Evolutionary conservation across 768 basidiomycete genomes (phyloP).

Genomic region (Cystobasidium ongulense): DNA sequence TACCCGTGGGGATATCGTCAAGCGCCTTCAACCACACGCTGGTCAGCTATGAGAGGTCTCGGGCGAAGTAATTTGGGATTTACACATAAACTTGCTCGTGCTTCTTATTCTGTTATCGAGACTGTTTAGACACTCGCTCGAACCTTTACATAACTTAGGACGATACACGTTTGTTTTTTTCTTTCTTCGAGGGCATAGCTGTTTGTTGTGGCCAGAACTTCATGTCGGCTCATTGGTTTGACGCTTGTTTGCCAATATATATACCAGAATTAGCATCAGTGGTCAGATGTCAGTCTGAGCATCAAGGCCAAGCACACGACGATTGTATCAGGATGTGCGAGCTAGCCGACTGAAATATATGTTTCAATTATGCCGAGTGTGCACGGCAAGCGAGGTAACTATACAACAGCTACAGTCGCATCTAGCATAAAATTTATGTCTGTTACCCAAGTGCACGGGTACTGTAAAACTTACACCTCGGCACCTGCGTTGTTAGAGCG

Average conservation of each 20-base stretch:
- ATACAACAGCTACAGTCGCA: no score
- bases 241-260: neutral
- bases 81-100: neutral
- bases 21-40: neutral
- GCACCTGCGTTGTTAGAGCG: neutral
- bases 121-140: no score
- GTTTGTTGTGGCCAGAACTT: neutral
- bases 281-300: no score
- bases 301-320: no score
- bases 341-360: no score
- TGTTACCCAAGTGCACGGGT: no score
- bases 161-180: neutral
- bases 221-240: neutral
- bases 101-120: neutral
- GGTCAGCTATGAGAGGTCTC: neutral
- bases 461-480: neutral
- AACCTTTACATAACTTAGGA: no score
- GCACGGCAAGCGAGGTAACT: no score
- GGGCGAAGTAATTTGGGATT: neutral
- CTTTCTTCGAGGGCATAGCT: neutral
- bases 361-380: no score
- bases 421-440: no score
- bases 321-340: no score
- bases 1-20: neutral
- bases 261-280: neutral